These are phyloP conservation scores for Begonia loranthoides DNA, from an alignment of 306 rosid genomes.

Conservation along the genomic window DNA sequence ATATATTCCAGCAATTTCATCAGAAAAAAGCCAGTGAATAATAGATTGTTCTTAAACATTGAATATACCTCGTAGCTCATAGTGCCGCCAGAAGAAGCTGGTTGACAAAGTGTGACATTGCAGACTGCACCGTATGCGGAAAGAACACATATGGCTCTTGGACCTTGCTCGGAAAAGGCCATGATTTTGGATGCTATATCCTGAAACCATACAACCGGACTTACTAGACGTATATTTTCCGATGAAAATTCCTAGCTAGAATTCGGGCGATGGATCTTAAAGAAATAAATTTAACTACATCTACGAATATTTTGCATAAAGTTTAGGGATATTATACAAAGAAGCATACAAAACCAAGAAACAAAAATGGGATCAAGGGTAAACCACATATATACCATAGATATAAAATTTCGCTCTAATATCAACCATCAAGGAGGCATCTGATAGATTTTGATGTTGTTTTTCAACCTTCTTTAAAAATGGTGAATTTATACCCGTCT, in stretches of 20 bases:
- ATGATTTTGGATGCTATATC: conserved; percentile 48
- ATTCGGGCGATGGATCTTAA: neutral
- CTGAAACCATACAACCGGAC: conserved; percentile 25
- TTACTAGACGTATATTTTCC: no score
- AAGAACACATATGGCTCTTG: conserved; percentile 48
- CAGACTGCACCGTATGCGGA: conserved; percentile 60
- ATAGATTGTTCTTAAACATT: neutral
- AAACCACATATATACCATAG: no score
- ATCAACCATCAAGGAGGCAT: no score
- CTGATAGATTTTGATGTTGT: no score
- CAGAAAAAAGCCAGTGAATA: neutral
- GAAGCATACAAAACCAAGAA: no score
- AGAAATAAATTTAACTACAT: neutral
- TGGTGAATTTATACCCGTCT: no score
- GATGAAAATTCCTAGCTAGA: neutral
- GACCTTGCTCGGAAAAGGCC: conserved; percentile 49
- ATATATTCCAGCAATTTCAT: neutral
- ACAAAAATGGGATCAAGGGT: no score
- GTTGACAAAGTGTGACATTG: conserved; percentile 46
- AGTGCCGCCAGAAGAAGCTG: conserved; percentile 31
- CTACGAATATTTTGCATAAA: no score
- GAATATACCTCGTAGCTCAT: conserved; percentile 39
- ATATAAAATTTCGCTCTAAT: no score
- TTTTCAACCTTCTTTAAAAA: no score
- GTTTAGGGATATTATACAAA: no score